Base-by-base conservation (phyloP, 495 filamentous ascomycete genomes). In the Aspergillus carlsbadensis region DNA sequence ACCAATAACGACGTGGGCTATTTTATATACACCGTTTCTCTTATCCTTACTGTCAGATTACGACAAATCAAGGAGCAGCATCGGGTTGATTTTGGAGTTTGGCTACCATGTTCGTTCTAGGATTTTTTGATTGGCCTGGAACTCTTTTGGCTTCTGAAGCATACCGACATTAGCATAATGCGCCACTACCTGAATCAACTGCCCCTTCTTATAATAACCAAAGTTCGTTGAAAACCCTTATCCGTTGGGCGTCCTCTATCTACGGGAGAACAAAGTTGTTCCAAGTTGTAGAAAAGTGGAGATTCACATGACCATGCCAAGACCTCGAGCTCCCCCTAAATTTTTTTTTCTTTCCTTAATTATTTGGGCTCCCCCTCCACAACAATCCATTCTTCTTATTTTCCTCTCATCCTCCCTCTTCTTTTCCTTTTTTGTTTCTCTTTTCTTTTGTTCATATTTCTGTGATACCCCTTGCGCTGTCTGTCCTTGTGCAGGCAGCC, bases 381-480 rank as follows among this genome's bases (percentile, higher is more conserved):
- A 58, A 57, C 58, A 43, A 26, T 59, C 50, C 57, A 52, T 60
- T 59, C 57, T 43, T 60, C 21, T 46, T 49, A 58, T 58, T 45
- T 59, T 56, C 47, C 60, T 56, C 26, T 34, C 52, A 60, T 47
- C 31, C 58, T 50, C 48, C 58, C 49, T 58, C 50, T 46, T 54
- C 52, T 61, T 45, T 50, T 53, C 54, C 57, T 62, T 56, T 58
- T 54, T 59, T 52, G 59, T 61, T 54, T 60, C 52, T 50, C 63
- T 63, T 56, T 62, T 65, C 53, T 68, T 61, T 57, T 53, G 56
- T 61, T 58, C 58, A 56, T 63, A 54, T 61, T 67, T 57, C 52
- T 65, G 60, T 72, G 71, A 74, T 73, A 74, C 72, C 71, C 70
- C 59, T 51, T 68, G 65, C 63, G 71, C 64, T 65, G 65, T 66